Evolutionary conservation across 345 rosid species (phyloP), one percentile per base, ranked within the genome.

Genomic region (Sonneratia alba): DNA sequence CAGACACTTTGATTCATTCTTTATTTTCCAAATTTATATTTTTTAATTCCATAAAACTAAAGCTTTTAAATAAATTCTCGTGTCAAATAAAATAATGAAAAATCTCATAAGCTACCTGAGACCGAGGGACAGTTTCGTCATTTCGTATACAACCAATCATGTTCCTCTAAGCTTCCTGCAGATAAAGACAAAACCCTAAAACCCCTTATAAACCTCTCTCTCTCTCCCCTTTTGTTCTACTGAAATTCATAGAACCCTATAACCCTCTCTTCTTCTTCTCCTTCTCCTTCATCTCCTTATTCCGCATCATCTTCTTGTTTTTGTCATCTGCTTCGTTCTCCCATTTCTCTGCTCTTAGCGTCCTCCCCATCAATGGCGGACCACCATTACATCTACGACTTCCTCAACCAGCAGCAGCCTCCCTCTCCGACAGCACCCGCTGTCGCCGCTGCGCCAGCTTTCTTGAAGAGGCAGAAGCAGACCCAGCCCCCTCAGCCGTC

Each of bases 321-420:
- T 9, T 42, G 6, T 42, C 69, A 4, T 0, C 71, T 32, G 0
- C 71, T 36, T 0, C 73, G 16, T 0, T 59, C 12, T 36, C 42
- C 62, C 32, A 27, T 49, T 38, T 43, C 0, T 11, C 15, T 21
- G 21, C 45, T 15, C 36, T 53, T 53, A 0, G 59, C 66, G 10
- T 38, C 43, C 66, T 42, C 40, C 68, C 9, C 68, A 64, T 43
- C 12, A 48, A 72, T 72, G 75, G 69, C 75, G 47, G 75, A 72
- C 45, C 68, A 67, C 22, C 62, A 72, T 53, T 63, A 48, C 75
- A 36, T 72, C 70, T 65, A 72, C 49, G 75, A 72, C 42, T 72
- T 72, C 75, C 56, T 72, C 75, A 65, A 34, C 71, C 57, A 0
- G 61, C 74, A 64, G 61, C 59, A 66, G 21, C 47, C 36, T 36